Base-by-base conservation (phyloP, 2,329 filamentous ascomycete species). In the Pezicula radicicola region DNA sequence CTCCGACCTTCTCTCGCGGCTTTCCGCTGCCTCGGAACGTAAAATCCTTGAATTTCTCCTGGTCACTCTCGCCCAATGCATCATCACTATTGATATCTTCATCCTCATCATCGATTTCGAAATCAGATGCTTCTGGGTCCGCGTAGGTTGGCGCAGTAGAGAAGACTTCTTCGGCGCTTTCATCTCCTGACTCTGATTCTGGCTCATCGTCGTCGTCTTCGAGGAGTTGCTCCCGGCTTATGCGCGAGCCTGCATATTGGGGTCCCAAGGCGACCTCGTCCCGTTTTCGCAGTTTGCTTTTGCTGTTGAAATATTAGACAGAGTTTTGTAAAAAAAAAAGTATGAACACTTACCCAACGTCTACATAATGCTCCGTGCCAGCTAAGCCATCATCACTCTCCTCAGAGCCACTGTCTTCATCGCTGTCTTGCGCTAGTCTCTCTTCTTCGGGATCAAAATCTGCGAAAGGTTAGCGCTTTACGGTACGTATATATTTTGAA, bases 291-390 rank as follows among this genome's bases (percentile, higher is more conserved):
- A 97, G 75, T 67, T 89, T 93, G 73, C 88, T 94, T 76, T 92
- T 94, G 18, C 85, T 87, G 55, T 55, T 19, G 16, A 56, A 33
- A 50, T 54, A 49, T 33, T 58, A 50, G 25, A 48, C 37, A 49
- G 18, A 41, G 21, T 3, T 36, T 27, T 10, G 45, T 47, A 48
- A 28, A 16, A 2, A 48, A 28, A 16, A 2, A 46, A 25, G 41
- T 42, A 4, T 9, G 37, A 5, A 9, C 25, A 48, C 75, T 51
- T 73, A 87, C 78, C 86, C 88, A 30, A 96, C 89, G 48, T 79
- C 71, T 41, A 88, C 80, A 66, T 97, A 97, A 68, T 97, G 93
- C 63, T 96, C 93, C 30, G 92, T 88, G 18, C 88, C 91, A 10
- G 78, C 77, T 54, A 80, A 71, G 10, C 67, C 74, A 60, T 78